A percentile compares a stretch with the other conserved stretches of the same genome.
These are phyloP conservation scores for Elsinoe arachidis DNA, from an alignment of 2,329 filamentous ascomycete species.

Conservation along the genomic window DNA sequence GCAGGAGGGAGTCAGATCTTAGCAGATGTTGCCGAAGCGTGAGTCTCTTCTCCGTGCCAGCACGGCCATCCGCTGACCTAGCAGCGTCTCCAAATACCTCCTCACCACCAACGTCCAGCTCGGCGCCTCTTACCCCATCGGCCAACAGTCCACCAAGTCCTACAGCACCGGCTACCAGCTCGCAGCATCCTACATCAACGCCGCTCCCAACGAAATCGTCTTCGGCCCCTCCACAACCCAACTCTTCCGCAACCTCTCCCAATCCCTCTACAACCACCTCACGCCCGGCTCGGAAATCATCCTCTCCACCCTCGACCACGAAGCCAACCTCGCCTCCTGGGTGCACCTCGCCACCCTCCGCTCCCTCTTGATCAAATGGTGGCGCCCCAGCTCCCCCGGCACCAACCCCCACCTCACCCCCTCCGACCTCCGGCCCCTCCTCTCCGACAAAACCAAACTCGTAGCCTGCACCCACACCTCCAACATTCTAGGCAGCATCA, in stretches of 20 bases:
- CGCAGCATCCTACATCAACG: constrained; percentile 63
- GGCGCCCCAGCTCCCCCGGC: constrained; percentile 32
- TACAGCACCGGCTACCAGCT: constrained; percentile 55
- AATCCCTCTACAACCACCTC: constrained; percentile 49
- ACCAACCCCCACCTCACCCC: constrained; percentile 52
- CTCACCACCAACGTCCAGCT: constrained; percentile 64
- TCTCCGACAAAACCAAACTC: constrained; percentile 57
- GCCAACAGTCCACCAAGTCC: constrained; percentile 49
- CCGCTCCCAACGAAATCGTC: constrained; percentile 57
- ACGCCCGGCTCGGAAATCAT: constrained; percentile 51
- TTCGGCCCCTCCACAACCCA: constrained; percentile 69
- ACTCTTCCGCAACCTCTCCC: constrained; percentile 59
- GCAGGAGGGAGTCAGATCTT: constrained; percentile 67
- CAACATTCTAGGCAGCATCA: constrained; percentile 65
- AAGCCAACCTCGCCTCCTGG: constrained; percentile 70
- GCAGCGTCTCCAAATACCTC: constrained; percentile 58
- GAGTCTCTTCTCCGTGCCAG: constrained; percentile 23
- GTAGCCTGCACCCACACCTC: constrained; percentile 66
- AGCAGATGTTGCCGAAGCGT: constrained; percentile 58
- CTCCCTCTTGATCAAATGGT: constrained; percentile 60
- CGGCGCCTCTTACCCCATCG: constrained; percentile 58
- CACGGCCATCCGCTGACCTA: constrained; percentile 6
- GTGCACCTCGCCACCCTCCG: constrained; percentile 55
- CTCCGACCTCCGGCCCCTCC: constrained; percentile 48
- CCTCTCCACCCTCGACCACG: constrained; percentile 64